A percentile compares a stretch with the other conserved stretches of the same genome.
Evolutionary conservation across 2,329 filamentous ascomycete genomes (phyloP).

Genomic region (Didymellaceae sp.): DNA sequence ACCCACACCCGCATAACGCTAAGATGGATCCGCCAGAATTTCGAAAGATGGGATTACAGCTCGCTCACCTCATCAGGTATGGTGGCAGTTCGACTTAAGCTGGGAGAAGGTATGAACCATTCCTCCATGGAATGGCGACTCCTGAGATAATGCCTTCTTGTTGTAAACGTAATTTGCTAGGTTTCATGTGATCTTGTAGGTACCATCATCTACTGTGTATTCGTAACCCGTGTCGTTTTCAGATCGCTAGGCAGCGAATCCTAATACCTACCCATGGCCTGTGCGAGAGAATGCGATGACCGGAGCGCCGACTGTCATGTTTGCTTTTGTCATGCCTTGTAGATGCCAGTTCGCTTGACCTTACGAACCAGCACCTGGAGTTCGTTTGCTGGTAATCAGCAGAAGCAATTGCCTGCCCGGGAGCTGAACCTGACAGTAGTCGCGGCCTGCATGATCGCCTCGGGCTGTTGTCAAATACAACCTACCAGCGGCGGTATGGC

Average conservation of each 20-base stretch:
- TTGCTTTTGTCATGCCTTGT: constrained; percentile 12
- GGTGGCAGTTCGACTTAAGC: not conserved
- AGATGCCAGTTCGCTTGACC: constrained; percentile 2
- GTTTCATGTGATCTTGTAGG: too few relatives aligned
- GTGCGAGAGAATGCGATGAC: not conserved
- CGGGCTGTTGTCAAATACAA: too few relatives aligned
- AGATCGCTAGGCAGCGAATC: too few relatives aligned
- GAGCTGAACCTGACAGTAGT: not conserved
- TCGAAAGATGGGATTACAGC: not conserved
- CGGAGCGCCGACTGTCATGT: not conserved
- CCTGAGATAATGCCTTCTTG: not conserved
- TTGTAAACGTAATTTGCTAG: too few relatives aligned
- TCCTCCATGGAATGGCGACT: constrained; percentile 9
- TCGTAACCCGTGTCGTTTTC: too few relatives aligned
- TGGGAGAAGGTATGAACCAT: constrained; percentile 1
- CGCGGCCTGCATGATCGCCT: too few relatives aligned
- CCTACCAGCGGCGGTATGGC: too few relatives aligned
- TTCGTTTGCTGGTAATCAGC: not conserved
- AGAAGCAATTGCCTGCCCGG: not conserved
- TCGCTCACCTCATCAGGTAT: not conserved
- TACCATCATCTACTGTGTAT: too few relatives aligned
- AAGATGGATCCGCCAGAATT: not conserved
- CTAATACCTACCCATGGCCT: not conserved
- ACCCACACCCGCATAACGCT: constrained; percentile 7
- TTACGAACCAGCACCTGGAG: not conserved